Percentiles rank a stretch among this genome's conserved stretches.
These are phyloP conservation scores for Xerocomus potaroensis DNA, from an alignment of 768 basidiomycete species.

Conservation along the genomic window DNA sequence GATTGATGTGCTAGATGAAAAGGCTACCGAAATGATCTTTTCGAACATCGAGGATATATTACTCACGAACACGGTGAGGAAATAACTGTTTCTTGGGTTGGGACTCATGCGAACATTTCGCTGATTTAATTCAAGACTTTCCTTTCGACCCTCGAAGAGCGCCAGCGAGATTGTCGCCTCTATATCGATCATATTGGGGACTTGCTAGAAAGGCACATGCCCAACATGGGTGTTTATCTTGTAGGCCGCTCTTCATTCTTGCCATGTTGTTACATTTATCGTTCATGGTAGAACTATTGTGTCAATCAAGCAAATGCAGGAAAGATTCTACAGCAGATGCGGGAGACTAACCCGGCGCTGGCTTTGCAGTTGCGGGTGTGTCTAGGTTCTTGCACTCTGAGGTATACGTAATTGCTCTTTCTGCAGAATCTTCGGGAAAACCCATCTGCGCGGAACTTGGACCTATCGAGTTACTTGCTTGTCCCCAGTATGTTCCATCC, in stretches of 20 bases:
- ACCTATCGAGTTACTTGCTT: constrained; percentile 86
- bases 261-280: neutral
- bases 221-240: constrained; percentile 77
- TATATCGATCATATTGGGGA: constrained; percentile 91
- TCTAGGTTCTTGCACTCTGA: constrained; percentile 4
- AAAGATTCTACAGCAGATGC: constrained; percentile 67
- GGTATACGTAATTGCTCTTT: neutral
- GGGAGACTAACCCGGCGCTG: constrained; percentile 64
- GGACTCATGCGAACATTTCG: neutral
- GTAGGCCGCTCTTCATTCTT: constrained; percentile 34
- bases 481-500: constrained; percentile 66
- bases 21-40: constrained; percentile 80
- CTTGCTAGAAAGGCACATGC: constrained; percentile 68
- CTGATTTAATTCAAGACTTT: constrained; percentile 50
- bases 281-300: constrained; percentile 66
- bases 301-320: constrained; percentile 81
- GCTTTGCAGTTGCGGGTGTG: constrained; percentile 63
- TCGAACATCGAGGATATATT: constrained; percentile 93
- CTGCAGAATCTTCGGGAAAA: constrained; percentile 72
- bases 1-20: constrained; percentile 64
- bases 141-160: constrained; percentile 82
- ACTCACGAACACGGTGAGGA: constrained; percentile 74
- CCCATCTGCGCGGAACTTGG: constrained; percentile 72
- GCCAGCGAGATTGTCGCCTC: constrained; percentile 87
- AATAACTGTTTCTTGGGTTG: neutral